Base-by-base conservation (phyloP, 108 stramenopile genomes). In the Skeletonema tropicum region DNA sequence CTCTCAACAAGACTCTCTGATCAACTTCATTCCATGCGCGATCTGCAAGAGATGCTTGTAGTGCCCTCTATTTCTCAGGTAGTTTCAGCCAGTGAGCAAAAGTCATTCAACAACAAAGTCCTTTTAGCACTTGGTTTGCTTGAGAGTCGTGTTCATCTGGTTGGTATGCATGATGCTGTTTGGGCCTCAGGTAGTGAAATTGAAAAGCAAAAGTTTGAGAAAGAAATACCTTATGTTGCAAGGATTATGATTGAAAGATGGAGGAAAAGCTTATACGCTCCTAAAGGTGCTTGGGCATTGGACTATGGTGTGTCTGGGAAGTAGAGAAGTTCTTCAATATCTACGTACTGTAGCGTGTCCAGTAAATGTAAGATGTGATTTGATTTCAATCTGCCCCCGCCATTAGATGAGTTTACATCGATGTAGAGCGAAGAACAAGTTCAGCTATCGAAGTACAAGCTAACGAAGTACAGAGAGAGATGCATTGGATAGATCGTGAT, bases 151-250 rank as follows among this genome's bases (percentile, higher is more conserved):
- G 67, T 89, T 13, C 88, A 94, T 80, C 74, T 94, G 7, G 91
- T 94, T 21, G 87, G 87, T 35, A 94, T 94, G 93, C 75, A 89
- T 65, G 89, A 94, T 68, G 89, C 89, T 26, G 82, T 92, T 30
- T 64, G 61, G 76, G 85, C 87, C 60, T 75, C 78, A 23, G 70
- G 68, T 0, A 59, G 77, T 33, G 65, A 64, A 7, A 61, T 23
- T 10, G 90, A 91, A 64, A 75, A 64, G 26, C 42, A 42, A 23
- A 72, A 74, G 64, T 94, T 92, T 80, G 59, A 90, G 74, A 52
- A 68, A 26, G 84, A 79, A 19, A 94, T 94, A 57, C 93, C 93
- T 0, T 82, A 72, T 11, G 62, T 92, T 0, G 76, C 91, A 25
- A 84, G 87, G 46, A 67, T 70, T 35, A 83, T 94, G 87, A 94